These are phyloP conservation scores for Caryopteris hybrid DNA, from an alignment of 305 asterid species.

Conservation along the genomic window DNA sequence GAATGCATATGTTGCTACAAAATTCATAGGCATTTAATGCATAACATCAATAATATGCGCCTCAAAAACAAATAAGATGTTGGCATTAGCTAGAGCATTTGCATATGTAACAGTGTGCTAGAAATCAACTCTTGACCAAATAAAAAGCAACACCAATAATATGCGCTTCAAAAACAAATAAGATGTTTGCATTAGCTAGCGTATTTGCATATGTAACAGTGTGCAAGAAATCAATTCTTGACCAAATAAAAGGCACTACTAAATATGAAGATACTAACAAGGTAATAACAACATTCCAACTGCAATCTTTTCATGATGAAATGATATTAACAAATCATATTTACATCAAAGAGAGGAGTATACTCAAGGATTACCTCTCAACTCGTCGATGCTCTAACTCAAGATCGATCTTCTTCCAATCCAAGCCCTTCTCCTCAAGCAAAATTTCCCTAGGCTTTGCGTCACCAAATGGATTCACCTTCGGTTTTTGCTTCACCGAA, in stretches of 20 bases:
- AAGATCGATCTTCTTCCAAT: slow-evolving; percentile 90
- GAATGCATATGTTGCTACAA: neutral
- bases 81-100: no score
- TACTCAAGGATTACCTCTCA: slow-evolving; percentile 50
- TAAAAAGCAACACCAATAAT: neutral
- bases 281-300: neutral
- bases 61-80: no score
- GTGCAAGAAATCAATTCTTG: no score
- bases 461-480: slow-evolving; percentile 91
- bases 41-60: neutral
- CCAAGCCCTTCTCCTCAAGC: slow-evolving; percentile 87
- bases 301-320: neutral
- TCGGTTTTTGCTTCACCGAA: slow-evolving; percentile 54
- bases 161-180: neutral
- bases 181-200: no score
- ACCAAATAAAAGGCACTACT: neutral
- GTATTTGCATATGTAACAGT: no score
- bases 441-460: slow-evolving; percentile 97
- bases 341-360: slow-evolving; percentile 4
- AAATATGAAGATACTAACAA: neutral
- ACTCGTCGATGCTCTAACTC: slow-evolving; percentile 72
- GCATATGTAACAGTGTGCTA: no score
- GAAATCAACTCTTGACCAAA: no score
- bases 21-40: neutral
- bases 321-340: neutral